Conservation (phyloP, 345 rosid species). For the Salix caprea region DNA sequence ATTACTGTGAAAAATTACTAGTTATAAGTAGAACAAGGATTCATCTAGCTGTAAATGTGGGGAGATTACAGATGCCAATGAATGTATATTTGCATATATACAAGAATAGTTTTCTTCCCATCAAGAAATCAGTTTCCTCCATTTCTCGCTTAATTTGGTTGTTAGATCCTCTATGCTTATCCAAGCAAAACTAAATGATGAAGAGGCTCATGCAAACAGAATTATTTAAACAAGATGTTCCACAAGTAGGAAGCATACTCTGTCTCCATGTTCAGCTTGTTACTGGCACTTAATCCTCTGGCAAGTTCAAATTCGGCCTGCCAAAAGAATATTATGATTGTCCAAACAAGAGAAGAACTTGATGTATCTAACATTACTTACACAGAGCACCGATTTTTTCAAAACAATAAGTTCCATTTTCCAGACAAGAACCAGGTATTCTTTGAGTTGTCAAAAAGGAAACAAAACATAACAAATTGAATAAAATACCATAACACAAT, state of each 20-base stretch:
- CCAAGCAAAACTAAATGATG: neutral
- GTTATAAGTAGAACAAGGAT: neutral
- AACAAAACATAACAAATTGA: neutral
- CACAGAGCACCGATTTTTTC: neutral
- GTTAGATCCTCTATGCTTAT: neutral
- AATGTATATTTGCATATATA: neutral
- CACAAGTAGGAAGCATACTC: constrained; percentile 52
- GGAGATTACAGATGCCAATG: neutral
- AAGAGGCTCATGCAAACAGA: neutral
- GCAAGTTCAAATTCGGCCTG: constrained; percentile 81
- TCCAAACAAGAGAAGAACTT: constrained; percentile 9
- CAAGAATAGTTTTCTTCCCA: neutral
- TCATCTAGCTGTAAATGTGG: neutral
- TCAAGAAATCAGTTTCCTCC: neutral
- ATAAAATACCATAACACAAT: neutral
- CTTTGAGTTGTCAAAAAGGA: neutral
- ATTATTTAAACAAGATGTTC: constrained; percentile 11
- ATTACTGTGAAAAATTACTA: neutral
- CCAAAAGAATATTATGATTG: constrained; percentile 11
- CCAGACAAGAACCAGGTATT: neutral
- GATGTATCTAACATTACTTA: neutral
- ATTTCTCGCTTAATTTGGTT: neutral
- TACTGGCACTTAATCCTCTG: constrained; percentile 58
- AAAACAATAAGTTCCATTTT: neutral
- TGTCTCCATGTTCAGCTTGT: constrained; percentile 70